phyloP scores from a whole-genome alignment of 352 stramenopile species.

The Pythium volutum region DNA sequence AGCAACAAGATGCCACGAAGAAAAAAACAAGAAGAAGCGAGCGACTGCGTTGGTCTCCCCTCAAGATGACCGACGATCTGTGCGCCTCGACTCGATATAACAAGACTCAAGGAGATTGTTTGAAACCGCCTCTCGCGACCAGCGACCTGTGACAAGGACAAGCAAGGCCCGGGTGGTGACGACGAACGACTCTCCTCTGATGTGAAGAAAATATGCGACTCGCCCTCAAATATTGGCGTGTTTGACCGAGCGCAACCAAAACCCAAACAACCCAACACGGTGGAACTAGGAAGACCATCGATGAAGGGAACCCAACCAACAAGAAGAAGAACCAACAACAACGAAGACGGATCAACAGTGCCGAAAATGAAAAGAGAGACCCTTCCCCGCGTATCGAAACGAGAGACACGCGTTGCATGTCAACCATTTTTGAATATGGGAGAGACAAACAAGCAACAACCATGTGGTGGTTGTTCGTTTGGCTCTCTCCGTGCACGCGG shows the following conservation, averaged over 20 bases:
- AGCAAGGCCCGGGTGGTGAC: background rate
- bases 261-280: conserved; percentile 1
- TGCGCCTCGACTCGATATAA: background rate
- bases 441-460: conserved; percentile 6
- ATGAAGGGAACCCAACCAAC: no score
- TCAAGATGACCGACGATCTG: background rate
- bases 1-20: conserved; percentile 3
- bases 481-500: background rate
- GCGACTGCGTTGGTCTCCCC: background rate
- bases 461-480: background rate
- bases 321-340: no score
- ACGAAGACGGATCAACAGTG: no score
- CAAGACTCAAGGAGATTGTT: conserved; percentile 9
- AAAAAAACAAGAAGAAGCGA: conserved; percentile 4
- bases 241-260: conserved; percentile 8
- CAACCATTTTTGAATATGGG: conserved; percentile 1
- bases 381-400: conserved; percentile 12
- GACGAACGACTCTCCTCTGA: background rate
- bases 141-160: background rate
- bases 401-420: conserved; percentile 19
- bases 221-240: conserved; percentile 17
- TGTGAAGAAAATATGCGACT: conserved; percentile 14
- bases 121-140: no score
- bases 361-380: no score
- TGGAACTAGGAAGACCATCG: background rate